These are phyloP conservation scores for Handroanthus guayacan DNA, from an alignment of 257 asterid genomes.

Conservation along the genomic window DNA sequence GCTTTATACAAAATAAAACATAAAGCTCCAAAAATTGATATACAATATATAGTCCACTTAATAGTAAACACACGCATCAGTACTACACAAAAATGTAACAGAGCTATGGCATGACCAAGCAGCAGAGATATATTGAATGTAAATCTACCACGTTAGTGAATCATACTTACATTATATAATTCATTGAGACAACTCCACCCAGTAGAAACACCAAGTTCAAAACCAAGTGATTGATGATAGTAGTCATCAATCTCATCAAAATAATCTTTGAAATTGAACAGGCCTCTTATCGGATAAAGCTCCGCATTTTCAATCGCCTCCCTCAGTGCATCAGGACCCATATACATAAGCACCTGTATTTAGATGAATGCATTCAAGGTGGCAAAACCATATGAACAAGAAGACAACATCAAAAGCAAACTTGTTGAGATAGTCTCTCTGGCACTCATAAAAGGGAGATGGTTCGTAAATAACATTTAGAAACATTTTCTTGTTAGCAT, in stretches of 20 bases:
- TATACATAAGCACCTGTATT: conserved; percentile 81
- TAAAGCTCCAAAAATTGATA: background rate
- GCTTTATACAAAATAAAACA: background rate
- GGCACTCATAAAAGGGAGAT: background rate
- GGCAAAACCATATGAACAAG: background rate
- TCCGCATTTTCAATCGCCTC: conserved; percentile 84
- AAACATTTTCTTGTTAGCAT: background rate
- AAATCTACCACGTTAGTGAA: conserved; percentile 16
- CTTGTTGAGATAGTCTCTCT: no score
- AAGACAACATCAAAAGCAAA: background rate
- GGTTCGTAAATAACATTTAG: conserved; percentile 2
- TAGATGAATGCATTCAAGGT: conserved; percentile 30
- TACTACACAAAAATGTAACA: background rate
- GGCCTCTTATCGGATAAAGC: conserved; percentile 87
- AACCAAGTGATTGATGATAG: conserved; percentile 82
- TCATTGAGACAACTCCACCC: conserved; percentile 90
- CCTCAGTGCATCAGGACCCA: conserved; percentile 85
- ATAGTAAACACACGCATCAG: background rate
- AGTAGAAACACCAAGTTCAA: conserved; percentile 90
- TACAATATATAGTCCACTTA: conserved; percentile 1
- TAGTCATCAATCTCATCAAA: conserved; percentile 79
- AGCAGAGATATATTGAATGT: background rate
- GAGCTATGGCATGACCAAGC: conserved; percentile 1
- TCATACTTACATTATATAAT: conserved; percentile 76
- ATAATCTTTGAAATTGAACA: conserved; percentile 81